A percentile compares a stretch with the other conserved stretches of the same genome.
phyloP scores from a whole-genome alignment of 78 protist genomes.

The Dictyostelium citrinum region DNA sequence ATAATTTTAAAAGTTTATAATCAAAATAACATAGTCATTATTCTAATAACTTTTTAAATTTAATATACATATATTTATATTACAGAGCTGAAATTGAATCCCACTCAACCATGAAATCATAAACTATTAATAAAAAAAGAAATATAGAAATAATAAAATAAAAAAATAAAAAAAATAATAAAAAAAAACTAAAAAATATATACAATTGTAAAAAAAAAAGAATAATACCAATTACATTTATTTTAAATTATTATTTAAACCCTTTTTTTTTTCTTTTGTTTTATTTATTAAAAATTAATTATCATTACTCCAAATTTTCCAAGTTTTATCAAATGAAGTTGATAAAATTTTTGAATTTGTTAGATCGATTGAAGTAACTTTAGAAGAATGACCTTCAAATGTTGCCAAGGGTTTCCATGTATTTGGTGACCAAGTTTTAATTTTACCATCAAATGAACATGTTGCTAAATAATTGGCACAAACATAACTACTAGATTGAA shows the following conservation, averaged over 20 bases:
- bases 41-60: background rate
- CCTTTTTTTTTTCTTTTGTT: background rate
- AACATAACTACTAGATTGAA: background rate
- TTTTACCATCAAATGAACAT: conserved; percentile 51
- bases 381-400: conserved; percentile 44
- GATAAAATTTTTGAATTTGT: conserved; percentile 48
- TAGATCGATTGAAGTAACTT: conserved; percentile 26
- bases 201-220: background rate
- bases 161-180: background rate
- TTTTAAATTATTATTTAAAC: background rate
- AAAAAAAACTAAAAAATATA: background rate
- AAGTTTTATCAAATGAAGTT: conserved; percentile 69
- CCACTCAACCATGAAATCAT: conserved; percentile 63
- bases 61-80: background rate
- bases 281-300: background rate
- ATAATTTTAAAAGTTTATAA: background rate
- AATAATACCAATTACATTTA: background rate
- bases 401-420: conserved; percentile 25
- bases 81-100: conserved; percentile 67
- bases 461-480: conserved; percentile 15
- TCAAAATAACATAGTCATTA: background rate
- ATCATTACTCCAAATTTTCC: conserved; percentile 61
- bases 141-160: background rate
- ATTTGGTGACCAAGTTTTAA: conserved; percentile 37
- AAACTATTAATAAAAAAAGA: background rate